These are phyloP conservation scores for Aspergillus felis DNA, from an alignment of 2,329 filamentous ascomycete species.

Conservation along the genomic window DNA sequence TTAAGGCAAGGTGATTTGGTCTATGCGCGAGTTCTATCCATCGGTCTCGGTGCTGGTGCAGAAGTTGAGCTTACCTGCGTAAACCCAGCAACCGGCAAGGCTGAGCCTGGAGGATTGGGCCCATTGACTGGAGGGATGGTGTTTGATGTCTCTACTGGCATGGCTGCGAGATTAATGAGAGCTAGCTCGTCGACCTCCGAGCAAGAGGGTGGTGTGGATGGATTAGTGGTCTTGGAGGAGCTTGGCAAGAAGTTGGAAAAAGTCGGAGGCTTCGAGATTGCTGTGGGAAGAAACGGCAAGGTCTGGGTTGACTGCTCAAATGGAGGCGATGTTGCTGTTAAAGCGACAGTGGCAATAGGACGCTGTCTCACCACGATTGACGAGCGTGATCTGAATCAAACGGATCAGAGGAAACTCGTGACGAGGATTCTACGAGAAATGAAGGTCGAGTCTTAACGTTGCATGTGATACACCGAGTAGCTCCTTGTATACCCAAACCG, in stretches of 20 bases:
- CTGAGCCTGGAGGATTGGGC: conserved; percentile 81
- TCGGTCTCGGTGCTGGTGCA: conserved; percentile 76
- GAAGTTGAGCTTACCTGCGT: conserved; percentile 90
- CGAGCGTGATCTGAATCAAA: conserved; percentile 46
- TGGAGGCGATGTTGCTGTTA: conserved; percentile 55
- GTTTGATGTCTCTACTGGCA: conserved; percentile 72
- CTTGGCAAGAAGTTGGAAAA: conserved; percentile 67
- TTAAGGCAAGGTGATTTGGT: conserved; percentile 72
- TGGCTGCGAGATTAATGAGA: conserved; percentile 69
- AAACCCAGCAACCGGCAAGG: conserved; percentile 77
- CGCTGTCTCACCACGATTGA: conserved; percentile 76
- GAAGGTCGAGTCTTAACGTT: conserved; percentile 29
- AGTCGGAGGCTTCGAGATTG: conserved; percentile 75
- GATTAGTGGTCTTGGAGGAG: conserved; percentile 72
- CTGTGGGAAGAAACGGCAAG: conserved; percentile 85
- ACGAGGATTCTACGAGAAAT: conserved; percentile 41
- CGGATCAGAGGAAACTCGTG: conserved; percentile 46
- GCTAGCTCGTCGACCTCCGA: conserved; percentile 38
- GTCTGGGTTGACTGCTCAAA: conserved; percentile 78
- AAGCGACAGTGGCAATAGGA: conserved; percentile 72
- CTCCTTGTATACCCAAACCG: background rate
- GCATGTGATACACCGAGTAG: background rate
- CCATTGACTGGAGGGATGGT: conserved; percentile 82
- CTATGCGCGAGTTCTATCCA: conserved; percentile 77
- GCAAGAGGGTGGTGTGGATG: conserved; percentile 50